Conservation (phyloP, 2,329 filamentous ascomycete species). For the Fusarium neocosmosporiellum region DNA sequence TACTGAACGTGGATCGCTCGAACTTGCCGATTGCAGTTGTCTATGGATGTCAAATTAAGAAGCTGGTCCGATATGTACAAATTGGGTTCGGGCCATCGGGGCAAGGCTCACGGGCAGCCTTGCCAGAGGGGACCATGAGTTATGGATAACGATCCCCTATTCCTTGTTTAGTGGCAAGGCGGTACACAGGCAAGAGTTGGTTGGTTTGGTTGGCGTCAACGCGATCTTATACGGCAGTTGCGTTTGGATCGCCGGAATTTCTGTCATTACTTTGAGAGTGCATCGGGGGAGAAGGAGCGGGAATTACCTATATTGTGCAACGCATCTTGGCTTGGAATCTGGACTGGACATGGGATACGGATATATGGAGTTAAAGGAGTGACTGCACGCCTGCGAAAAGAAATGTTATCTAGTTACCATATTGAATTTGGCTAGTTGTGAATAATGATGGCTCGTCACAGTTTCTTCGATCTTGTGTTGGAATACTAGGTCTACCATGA, state of each 20-base stretch:
- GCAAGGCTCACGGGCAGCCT: background rate
- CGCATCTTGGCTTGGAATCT: slow-evolving; percentile 25
- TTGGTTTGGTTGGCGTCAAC: slow-evolving; percentile 15
- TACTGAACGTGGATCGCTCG: slow-evolving; percentile 34
- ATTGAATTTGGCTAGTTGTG: slow-evolving; percentile 3
- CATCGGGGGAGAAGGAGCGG: slow-evolving; percentile 25
- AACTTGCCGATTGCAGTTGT: slow-evolving; percentile 64
- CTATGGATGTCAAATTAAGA: slow-evolving; percentile 62
- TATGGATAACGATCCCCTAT: slow-evolving; percentile 2
- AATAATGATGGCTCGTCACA: background rate
- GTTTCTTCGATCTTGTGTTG: background rate
- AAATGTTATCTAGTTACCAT: slow-evolving; percentile 14
- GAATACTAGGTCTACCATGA: background rate
- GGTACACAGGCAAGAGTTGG: slow-evolving; percentile 24
- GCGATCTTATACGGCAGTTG: slow-evolving; percentile 15
- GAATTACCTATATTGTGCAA: slow-evolving; percentile 11
- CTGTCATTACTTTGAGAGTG: slow-evolving; percentile 31
- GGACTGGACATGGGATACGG: slow-evolving; percentile 12
- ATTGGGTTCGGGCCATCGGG: background rate
- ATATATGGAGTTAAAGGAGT: slow-evolving; percentile 35
- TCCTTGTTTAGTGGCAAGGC: slow-evolving; percentile 17
- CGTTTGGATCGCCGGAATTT: slow-evolving; percentile 14
- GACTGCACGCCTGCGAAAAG: slow-evolving; percentile 28
- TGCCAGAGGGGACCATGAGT: background rate
- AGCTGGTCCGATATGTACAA: slow-evolving; percentile 4